Conservation (phyloP, 202 grass and related monocot genomes). For the Zoysia matrella region DNA sequence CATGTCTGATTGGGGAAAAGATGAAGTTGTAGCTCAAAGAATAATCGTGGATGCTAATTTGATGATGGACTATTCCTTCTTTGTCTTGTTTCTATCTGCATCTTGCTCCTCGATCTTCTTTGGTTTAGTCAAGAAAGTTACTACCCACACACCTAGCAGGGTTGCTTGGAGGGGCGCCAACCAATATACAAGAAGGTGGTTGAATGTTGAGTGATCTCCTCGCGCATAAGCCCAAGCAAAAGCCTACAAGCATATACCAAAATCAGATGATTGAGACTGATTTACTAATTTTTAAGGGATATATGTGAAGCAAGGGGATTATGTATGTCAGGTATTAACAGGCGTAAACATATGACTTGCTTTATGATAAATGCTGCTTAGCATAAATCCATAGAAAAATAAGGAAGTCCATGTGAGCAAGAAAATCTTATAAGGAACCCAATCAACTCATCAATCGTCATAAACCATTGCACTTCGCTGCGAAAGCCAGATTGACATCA, state of each 20-base stretch:
- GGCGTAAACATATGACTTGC: constrained; percentile 1
- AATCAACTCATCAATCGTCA: neutral
- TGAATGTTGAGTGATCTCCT: constrained; percentile 75
- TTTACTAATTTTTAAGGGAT: constrained; percentile 9
- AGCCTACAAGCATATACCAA: constrained; percentile 54
- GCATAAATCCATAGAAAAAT: neutral
- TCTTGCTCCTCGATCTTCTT: constrained; percentile 47
- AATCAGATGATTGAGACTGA: constrained; percentile 17
- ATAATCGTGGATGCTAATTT: constrained; percentile 22
- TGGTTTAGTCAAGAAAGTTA: constrained; percentile 64
- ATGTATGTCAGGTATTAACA: neutral
- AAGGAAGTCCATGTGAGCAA: neutral
- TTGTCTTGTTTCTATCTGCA: constrained; percentile 56
- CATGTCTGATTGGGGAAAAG: constrained; percentile 8
- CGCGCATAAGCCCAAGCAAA: constrained; percentile 98
- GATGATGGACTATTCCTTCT: constrained; percentile 49
- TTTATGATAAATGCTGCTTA: neutral
- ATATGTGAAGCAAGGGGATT: neutral
- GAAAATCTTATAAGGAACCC: constrained; percentile 1
- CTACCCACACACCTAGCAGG: constrained; percentile 69
- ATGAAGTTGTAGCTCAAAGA: constrained; percentile 32
- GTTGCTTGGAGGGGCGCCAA: constrained; percentile 87
- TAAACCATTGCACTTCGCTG: neutral
- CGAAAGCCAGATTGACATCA: neutral
- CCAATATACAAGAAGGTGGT: constrained; percentile 93